These are phyloP conservation scores for Trypanosoma melophagium DNA, from an alignment of 208 protist genomes.

Conservation along the genomic window DNA sequence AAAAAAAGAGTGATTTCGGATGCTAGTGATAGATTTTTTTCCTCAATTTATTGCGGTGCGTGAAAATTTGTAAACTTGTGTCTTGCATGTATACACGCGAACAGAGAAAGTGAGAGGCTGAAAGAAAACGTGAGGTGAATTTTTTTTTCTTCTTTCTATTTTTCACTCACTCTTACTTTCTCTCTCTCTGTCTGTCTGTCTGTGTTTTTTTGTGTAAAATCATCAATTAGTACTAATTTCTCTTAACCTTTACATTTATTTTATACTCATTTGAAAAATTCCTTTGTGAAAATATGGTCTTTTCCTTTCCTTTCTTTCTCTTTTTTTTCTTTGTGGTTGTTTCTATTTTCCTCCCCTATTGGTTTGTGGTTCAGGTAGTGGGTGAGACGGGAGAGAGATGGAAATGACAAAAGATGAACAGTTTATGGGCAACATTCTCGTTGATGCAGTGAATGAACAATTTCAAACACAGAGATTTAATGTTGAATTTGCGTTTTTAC, in stretches of 20 bases:
- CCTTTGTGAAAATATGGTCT: not conserved
- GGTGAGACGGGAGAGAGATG: not conserved
- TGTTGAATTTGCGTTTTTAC: slow-evolving; percentile 33
- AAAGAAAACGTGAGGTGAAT: not conserved
- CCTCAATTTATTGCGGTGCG: not conserved
- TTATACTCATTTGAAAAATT: not conserved
- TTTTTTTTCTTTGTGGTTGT: not conserved
- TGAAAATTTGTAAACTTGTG: too few relatives aligned
- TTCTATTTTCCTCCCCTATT: too few relatives aligned
- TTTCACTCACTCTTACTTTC: too few relatives aligned
- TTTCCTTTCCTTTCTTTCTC: not conserved
- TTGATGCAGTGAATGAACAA: slow-evolving; percentile 19
- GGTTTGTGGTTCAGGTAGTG: not conserved
- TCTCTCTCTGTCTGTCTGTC: not conserved
- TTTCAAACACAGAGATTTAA: slow-evolving; percentile 26
- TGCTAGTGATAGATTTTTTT: too few relatives aligned
- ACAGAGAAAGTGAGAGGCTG: too few relatives aligned
- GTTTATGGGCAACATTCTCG: slow-evolving; percentile 23
- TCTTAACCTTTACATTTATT: not conserved
- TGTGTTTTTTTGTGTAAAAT: too few relatives aligned
- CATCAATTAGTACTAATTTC: too few relatives aligned
- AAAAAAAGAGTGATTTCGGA: too few relatives aligned
- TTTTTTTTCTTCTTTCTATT: slow-evolving; percentile 2
- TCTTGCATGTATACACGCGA: too few relatives aligned
- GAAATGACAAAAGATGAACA: not conserved